A percentile compares a stretch with the other conserved stretches of the same genome.
Conservation (phyloP, 1,284 basidiomycete species). For the Leccinum huronense region DNA sequence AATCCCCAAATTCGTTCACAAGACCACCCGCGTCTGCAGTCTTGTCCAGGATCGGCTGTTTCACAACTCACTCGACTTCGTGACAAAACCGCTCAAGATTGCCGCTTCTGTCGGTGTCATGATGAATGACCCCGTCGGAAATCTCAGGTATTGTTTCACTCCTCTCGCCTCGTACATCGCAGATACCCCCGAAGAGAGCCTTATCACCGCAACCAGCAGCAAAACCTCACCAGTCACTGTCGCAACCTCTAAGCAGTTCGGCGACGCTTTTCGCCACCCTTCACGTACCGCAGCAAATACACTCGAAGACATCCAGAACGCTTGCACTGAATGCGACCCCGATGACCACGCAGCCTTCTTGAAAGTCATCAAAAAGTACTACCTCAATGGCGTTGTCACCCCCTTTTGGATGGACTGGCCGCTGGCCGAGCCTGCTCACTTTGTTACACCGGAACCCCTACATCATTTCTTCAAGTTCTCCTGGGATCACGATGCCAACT, state of each 20-base stretch:
- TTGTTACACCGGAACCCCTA: neutral
- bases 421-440: neutral
- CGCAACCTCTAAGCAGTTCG: neutral
- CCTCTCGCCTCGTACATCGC: neutral
- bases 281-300: neutral
- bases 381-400: neutral
- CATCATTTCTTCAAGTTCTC: neutral
- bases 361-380: neutral
- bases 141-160: neutral
- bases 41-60: constrained; percentile 1
- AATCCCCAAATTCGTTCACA: neutral
- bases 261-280: neutral
- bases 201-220: neutral
- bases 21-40: neutral
- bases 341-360: neutral
- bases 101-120: neutral
- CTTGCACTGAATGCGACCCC: neutral
- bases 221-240: neutral
- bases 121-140: neutral
- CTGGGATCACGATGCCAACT: neutral
- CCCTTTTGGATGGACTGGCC: constrained; percentile 1
- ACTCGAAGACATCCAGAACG: neutral
- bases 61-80: neutral
- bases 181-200: neutral
- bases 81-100: neutral